Base-by-base conservation (phyloP, 2,329 filamentous ascomycete species). In the Aureobasidium sp. region DNA sequence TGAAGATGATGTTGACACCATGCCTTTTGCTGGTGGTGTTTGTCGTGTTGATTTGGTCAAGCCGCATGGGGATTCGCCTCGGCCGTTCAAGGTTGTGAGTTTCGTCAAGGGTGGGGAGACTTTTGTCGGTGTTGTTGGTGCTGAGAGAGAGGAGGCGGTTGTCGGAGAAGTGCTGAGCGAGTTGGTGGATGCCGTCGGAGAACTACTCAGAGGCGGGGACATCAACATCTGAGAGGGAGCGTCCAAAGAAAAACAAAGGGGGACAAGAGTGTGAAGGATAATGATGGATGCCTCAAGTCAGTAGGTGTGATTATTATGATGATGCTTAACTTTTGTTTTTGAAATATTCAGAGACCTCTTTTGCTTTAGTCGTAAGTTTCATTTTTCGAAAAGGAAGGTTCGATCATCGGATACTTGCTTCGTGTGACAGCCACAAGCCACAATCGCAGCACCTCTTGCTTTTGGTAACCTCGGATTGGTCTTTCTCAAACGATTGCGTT, bases 71-170 rank as follows among this genome's bases (percentile, higher is more conserved):
- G 71, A 86, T 84, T 12, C 68, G 82, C 17, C 57, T 20, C 86
- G 85, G 67, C 82, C 84, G 69, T 85, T 84, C 76, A 85, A 86
- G 76, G 78, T 86, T 42, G 83, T 87, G 76, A 84, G 78, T 25
- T 88, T 82, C 72, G 78, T 80, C 34, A 77, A 74, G 55, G 82
- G 78, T 5, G 82, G 80, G 64, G 74, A 71, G 69, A 71, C 82
- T 70, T 80, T 78, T 52, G 73, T 86, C 57, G 84, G 86, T 74
- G 78, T 86, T 69, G 82, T 86, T 22, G 85, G 83, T 2, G 81
- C 84, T 65, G 75, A 82, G 69, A 80, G 49, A 0, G 47, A 62
- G 8, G 31, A 2, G 1, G 37, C 78, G 52, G 85, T 83, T 81
- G 75, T 64, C 0, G 45, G 73, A 12, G 74, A 70, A 0, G 79